These are phyloP conservation scores for Cenchrus fungigraminus DNA, from an alignment of 176 grass and related monocot genomes.

Conservation along the genomic window DNA sequence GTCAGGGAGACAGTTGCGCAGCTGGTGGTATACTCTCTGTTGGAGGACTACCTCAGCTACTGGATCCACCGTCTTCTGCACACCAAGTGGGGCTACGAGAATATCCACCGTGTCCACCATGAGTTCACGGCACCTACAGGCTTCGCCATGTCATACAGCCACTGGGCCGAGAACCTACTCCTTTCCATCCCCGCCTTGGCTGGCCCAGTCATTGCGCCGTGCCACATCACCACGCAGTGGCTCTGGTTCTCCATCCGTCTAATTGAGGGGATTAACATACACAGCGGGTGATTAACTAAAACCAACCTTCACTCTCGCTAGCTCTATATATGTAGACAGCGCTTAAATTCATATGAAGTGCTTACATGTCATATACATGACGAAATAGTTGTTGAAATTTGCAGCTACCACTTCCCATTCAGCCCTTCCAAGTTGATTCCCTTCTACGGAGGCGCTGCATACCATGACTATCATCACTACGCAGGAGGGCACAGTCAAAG, in stretches of 20 bases:
- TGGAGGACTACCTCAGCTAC: slow-evolving; percentile 84
- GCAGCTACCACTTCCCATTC: slow-evolving; percentile 29
- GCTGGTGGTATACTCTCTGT: slow-evolving; percentile 69
- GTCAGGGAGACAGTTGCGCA: slow-evolving; percentile 59
- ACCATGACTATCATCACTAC: slow-evolving; percentile 38
- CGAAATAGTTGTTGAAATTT: background rate
- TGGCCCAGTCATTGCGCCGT: slow-evolving; percentile 64
- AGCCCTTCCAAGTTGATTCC: slow-evolving; percentile 22
- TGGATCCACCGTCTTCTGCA: slow-evolving; percentile 86
- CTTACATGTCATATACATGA: background rate
- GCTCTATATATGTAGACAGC: background rate
- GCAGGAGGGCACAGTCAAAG: slow-evolving; percentile 18
- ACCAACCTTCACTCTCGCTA: background rate
- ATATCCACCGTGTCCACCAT: slow-evolving; percentile 75
- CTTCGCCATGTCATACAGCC: slow-evolving; percentile 71
- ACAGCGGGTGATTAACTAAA: slow-evolving; percentile 57
- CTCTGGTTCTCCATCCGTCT: slow-evolving; percentile 75
- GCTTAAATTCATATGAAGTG: background rate
- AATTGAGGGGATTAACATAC: slow-evolving; percentile 73
- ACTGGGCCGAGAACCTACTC: slow-evolving; percentile 77
- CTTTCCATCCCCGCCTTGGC: slow-evolving; percentile 63
- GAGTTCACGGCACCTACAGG: slow-evolving; percentile 78
- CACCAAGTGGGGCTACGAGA: slow-evolving; percentile 66
- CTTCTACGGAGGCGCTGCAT: slow-evolving; percentile 14
- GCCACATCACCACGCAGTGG: slow-evolving; percentile 81